phyloP scores from a whole-genome alignment of 805 yeast species.

The Ogataea trehaloabstinens region DNA sequence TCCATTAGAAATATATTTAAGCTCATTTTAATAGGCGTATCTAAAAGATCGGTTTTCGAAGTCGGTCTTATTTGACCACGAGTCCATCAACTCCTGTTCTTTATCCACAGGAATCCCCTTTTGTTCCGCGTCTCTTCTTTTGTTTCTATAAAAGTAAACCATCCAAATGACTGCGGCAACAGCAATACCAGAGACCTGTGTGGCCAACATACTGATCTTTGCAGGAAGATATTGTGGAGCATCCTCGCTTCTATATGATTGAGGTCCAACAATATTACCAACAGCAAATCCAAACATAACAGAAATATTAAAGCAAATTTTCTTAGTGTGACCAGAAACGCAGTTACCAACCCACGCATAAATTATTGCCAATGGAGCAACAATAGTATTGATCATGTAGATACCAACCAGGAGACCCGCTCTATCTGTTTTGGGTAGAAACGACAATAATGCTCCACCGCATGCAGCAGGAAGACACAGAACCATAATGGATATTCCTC shows the following conservation, averaged over 20 bases:
- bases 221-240: conserved; percentile 59
- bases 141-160: conserved; percentile 46
- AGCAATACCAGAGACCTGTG: conserved; percentile 49
- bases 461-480: conserved; percentile 49
- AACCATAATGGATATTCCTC: conserved; percentile 18
- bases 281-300: conserved; percentile 57
- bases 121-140: conserved; percentile 45
- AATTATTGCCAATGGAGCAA: conserved; percentile 41
- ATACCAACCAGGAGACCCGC: conserved; percentile 29
- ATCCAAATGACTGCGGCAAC: conserved; percentile 38
- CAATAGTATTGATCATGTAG: conserved; percentile 25
- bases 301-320: conserved; percentile 49
- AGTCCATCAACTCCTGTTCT: conserved; percentile 40
- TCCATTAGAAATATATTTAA: no score
- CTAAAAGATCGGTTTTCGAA: conserved; percentile 54
- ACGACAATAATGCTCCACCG: conserved; percentile 41
- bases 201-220: conserved; percentile 51
- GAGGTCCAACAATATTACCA: conserved; percentile 61
- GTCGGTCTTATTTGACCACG: conserved; percentile 51
- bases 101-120: conserved; percentile 25
- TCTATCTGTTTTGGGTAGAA: conserved; percentile 24
- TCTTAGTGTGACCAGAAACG: conserved; percentile 61
- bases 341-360: conserved; percentile 63
- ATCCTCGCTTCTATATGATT: conserved; percentile 49
- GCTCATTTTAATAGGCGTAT: conserved; percentile 46